Base-by-base conservation (phyloP, 768 basidiomycete species). In the Phaeolepiota aurea region DNA sequence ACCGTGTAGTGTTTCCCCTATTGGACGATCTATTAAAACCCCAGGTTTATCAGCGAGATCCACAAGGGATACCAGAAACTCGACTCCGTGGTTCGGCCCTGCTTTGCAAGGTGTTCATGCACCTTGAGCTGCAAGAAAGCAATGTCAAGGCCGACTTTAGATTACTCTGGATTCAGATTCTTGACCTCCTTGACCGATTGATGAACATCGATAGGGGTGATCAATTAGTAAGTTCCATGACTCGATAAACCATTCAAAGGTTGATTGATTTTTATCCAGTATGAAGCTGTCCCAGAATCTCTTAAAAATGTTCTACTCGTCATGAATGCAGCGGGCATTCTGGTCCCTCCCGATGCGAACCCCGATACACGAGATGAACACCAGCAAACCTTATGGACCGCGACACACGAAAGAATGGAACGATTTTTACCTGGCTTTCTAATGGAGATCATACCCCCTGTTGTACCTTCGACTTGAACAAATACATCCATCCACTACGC, bases 301-400 rank as follows among this genome's bases (percentile, higher is more conserved):
- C 72, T 99, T 51, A 98, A 97, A 65, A 98, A 98, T 54, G 87
- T 94, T 37, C 65, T 99, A 12, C 73, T 98, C 36, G 94, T 99
- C 37, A 93, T 99, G 90, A 82, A 92, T 51, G 88, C 92, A 1
- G 83, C 84, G 1, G 74, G 76, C 3, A 80, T 93, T 42, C 76
- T 99, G 13, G 73, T 88, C 3, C 87, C 88, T 3, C 81, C 59
- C 9, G 46, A 76, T 9, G 63, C 65, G 10, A 62, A 58, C 4
- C 55, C 62, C 31, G 72, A 79, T 43, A 47, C 59, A 32, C 76
- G 80, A 40, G 66, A 71, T 38, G 79, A 79, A 41, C 68, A 66
- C 34, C 82, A 80, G 55, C 72, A 70, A 46, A 81, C 74, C 2
- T 62, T 97, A 22, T 99, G 93, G 93, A 72, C 73, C 10, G 76